Evolutionary conservation across 2,329 filamentous ascomycete genomes (phyloP).

Genomic region (Beauveria varroae): DNA sequence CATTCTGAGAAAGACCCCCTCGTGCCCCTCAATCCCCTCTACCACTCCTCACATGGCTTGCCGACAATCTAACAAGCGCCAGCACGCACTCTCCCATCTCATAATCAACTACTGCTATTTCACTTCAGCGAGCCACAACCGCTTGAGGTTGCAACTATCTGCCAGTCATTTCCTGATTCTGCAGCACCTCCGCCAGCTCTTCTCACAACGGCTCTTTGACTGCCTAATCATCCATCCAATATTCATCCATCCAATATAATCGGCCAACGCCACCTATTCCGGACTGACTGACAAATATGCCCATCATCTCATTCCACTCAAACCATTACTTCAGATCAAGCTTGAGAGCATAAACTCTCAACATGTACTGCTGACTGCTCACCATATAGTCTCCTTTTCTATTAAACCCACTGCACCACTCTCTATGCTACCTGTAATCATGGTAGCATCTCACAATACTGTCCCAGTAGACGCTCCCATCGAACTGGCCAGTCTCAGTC

Average conservation of each 20-base stretch:
- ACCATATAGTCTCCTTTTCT: background rate
- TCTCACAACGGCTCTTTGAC: background rate
- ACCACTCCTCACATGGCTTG: background rate
- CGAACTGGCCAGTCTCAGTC: background rate
- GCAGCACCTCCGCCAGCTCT: background rate
- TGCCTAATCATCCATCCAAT: background rate
- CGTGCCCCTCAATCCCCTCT: background rate
- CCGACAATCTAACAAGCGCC: background rate
- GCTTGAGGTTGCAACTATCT: background rate
- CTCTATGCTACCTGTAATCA: slow-evolving; percentile 7
- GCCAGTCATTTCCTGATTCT: background rate
- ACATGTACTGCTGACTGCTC: slow-evolving; percentile 1
- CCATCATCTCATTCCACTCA: background rate
- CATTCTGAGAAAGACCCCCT: background rate
- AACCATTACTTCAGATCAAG: background rate
- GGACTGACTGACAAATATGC: background rate
- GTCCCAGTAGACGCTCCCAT: background rate
- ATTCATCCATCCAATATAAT: background rate
- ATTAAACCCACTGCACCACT: background rate
- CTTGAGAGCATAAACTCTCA: background rate
- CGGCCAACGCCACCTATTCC: background rate
- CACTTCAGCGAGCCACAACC: background rate
- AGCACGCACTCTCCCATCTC: background rate
- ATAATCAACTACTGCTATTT: background rate
- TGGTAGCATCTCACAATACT: background rate